A percentile compares a stretch with the other conserved stretches of the same genome.
These are phyloP conservation scores for Dictyostelium gargantuum DNA, from an alignment of 208 protist species.

Conservation along the genomic window DNA sequence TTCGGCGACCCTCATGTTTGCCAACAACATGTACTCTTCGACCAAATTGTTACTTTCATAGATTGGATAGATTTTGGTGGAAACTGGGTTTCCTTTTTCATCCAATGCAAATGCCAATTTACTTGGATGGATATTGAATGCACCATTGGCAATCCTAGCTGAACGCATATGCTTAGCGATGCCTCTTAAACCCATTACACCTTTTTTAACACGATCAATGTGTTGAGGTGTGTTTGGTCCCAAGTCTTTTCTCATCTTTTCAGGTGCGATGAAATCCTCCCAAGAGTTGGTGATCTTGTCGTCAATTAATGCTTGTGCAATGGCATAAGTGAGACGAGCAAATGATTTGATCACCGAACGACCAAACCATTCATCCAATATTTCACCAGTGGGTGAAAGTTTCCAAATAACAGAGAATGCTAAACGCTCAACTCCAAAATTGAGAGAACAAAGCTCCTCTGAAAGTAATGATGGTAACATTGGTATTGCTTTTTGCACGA, in stretches of 20 bases:
- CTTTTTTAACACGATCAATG: not conserved
- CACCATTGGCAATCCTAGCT: conserved; percentile 65
- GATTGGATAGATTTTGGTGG: conserved; percentile 78
- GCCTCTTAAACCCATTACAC: conserved; percentile 25
- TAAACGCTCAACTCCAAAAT: conserved; percentile 87
- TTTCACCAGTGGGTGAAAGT: conserved; percentile 78
- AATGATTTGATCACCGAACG: conserved; percentile 86
- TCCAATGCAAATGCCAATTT: conserved; percentile 78
- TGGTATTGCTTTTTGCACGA: conserved; percentile 86
- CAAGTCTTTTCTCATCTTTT: not conserved
- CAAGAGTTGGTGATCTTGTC: conserved; percentile 3
- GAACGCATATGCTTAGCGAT: conserved; percentile 66
- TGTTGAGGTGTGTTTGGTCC: conserved; percentile 22
- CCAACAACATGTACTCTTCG: conserved; percentile 92
- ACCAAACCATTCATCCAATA: conserved; percentile 77
- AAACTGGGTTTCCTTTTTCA: conserved; percentile 78
- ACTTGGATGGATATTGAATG: conserved; percentile 71
- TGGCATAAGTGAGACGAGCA: conserved; percentile 85
- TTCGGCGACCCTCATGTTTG: conserved; percentile 88
- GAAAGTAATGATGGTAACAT: conserved; percentile 85
- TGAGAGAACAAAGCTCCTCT: conserved; percentile 92
- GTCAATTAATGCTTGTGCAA: conserved; percentile 86
- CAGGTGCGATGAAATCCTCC: not conserved
- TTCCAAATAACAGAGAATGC: conserved; percentile 90
- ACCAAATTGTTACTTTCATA: conserved; percentile 86